A percentile compares a stretch with the other conserved stretches of the same genome.
phyloP scores from a whole-genome alignment of 2,329 filamentous ascomycete species.

The Apiospora koreana region DNA sequence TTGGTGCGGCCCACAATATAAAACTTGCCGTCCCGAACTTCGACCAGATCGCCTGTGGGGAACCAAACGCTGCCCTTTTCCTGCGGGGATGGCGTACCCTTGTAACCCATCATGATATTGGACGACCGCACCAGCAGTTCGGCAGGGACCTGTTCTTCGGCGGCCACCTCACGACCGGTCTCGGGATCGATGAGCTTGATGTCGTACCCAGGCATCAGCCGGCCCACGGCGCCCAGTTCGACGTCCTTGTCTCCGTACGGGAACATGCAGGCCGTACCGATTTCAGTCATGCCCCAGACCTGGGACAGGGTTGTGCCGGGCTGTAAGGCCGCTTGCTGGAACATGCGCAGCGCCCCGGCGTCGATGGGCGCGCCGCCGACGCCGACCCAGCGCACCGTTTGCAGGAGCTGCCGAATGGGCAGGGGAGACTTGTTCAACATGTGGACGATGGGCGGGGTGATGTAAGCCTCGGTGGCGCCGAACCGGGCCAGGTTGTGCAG shows the following conservation, averaged over 20 bases:
- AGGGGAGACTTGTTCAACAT: slow-evolving; percentile 31
- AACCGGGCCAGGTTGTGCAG: slow-evolving; percentile 39
- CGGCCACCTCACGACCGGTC: not conserved
- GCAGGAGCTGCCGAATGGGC: slow-evolving; percentile 32
- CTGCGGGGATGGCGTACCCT: not conserved
- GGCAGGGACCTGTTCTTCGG: not conserved
- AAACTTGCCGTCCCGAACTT: slow-evolving; percentile 35
- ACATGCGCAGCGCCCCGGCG: slow-evolving; percentile 37
- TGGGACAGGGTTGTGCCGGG: slow-evolving; percentile 43
- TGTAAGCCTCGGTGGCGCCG: slow-evolving; percentile 48
- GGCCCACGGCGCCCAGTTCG: slow-evolving; percentile 47
- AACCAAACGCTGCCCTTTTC: slow-evolving; percentile 40
- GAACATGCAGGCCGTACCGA: slow-evolving; percentile 44
- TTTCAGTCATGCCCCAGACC: slow-evolving; percentile 58
- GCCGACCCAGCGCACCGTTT: slow-evolving; percentile 43
- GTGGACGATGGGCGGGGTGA: slow-evolving; percentile 47
- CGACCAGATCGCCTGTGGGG: slow-evolving; percentile 43
- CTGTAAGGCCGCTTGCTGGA: slow-evolving; percentile 39
- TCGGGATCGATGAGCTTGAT: slow-evolving; percentile 23
- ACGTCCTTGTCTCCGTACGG: slow-evolving; percentile 38
- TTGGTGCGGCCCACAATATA: slow-evolving; percentile 43
- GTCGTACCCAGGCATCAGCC: slow-evolving; percentile 39
- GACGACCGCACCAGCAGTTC: slow-evolving; percentile 2
- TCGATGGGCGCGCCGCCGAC: slow-evolving; percentile 52
- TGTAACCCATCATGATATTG: slow-evolving; percentile 8